These are phyloP conservation scores for Xerocomus brunneocitrinus DNA, from an alignment of 768 basidiomycete species.

Conservation along the genomic window DNA sequence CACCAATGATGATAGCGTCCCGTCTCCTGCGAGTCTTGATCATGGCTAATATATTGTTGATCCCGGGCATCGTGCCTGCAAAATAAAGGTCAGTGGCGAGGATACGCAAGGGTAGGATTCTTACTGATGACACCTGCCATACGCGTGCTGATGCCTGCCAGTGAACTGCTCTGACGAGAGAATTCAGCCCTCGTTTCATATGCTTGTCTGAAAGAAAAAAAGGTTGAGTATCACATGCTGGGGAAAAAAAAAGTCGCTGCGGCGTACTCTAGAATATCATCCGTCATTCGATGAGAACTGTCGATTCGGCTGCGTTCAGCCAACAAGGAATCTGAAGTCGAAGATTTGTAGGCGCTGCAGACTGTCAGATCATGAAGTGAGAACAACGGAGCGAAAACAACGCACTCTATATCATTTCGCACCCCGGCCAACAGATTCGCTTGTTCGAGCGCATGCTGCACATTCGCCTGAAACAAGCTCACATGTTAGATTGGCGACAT, in stretches of 20 bases:
- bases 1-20: conserved; percentile 85
- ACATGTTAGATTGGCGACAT: background rate
- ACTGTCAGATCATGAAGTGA: background rate
- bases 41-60: conserved; percentile 87
- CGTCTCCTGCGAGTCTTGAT: conserved; percentile 87
- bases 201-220: conserved; percentile 64
- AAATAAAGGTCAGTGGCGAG: conserved; percentile 1
- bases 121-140: conserved; percentile 81
- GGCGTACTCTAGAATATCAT: conserved; percentile 80
- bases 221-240: background rate
- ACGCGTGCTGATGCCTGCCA: conserved; percentile 76
- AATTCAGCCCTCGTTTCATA: conserved; percentile 97
- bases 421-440: conserved; percentile 87
- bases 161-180: conserved; percentile 66
- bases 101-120: conserved; percentile 17
- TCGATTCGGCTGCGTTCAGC: conserved; percentile 88
- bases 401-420: conserved; percentile 93
- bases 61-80: conserved; percentile 85
- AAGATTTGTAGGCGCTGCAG: conserved; percentile 83
- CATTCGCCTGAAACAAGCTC: conserved; percentile 55
- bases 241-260: background rate
- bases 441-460: conserved; percentile 78
- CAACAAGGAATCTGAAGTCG: conserved; percentile 80
- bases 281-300: conserved; percentile 91
- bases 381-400: conserved; percentile 1